Evolutionary conservation across 2,329 filamentous ascomycete genomes (phyloP).

Genomic region (Aphanoascus verrucosus): DNA sequence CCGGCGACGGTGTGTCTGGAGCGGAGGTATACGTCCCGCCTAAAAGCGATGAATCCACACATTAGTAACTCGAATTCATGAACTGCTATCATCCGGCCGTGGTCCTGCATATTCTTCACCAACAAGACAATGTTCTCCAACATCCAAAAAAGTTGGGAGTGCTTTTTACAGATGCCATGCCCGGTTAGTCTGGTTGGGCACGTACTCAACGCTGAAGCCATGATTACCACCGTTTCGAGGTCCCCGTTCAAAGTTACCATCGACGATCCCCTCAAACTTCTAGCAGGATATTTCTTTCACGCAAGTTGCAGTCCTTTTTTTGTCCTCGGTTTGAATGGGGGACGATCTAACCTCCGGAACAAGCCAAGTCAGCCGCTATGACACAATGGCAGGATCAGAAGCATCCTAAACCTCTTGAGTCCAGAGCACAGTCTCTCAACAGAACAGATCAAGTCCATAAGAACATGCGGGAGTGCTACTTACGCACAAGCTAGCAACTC

Average conservation of each 20-base stretch:
- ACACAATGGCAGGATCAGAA: background rate
- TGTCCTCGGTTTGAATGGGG: conserved; percentile 1
- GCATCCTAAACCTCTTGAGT: background rate
- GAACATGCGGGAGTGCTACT: background rate
- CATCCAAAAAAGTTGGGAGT: background rate
- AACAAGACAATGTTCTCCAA: background rate
- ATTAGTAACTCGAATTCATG: conserved; percentile 30
- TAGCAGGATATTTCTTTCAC: background rate
- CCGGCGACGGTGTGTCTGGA: conserved; percentile 63
- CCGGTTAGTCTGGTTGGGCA: conserved; percentile 16
- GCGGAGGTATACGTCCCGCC: conserved; percentile 41
- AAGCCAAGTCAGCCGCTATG: conserved; percentile 9
- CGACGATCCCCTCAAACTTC: background rate
- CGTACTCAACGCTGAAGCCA: conserved; percentile 38
- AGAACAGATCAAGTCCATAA: background rate
- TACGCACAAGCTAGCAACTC: conserved; percentile 5
- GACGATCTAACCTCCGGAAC: conserved; percentile 8
- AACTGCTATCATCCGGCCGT: conserved; percentile 3
- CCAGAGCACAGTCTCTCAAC: background rate
- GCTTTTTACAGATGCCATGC: background rate
- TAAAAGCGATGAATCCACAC: conserved; percentile 27
- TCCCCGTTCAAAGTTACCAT: background rate
- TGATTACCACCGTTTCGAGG: conserved; percentile 19
- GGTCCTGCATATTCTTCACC: background rate
- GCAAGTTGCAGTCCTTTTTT: background rate